Base-by-base conservation (phyloP, 1,284 basidiomycete species). In the Tylopilus sp. region DNA sequence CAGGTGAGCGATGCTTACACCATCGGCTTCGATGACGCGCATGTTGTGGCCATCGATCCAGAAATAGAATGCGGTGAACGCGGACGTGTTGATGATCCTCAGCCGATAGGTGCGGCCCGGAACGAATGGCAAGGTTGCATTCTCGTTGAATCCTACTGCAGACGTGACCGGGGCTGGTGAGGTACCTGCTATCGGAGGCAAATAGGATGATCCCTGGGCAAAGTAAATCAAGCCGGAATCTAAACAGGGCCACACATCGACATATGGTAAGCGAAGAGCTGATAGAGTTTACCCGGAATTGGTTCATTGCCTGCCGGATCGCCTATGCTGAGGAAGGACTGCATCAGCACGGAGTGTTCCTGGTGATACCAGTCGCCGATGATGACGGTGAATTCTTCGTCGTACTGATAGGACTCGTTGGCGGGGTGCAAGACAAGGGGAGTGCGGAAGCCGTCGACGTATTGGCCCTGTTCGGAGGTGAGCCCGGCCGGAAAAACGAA, bases 11-110 rank as follows among this genome's bases (percentile, higher is more conserved):
- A 33, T 22, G 22, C 86, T 55, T 66, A 87, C 89, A 7, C 94
- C 92, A 63, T 98, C 94, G 26, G 85, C 90, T 66, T 92, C 86
- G 64, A 98, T 94, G 59, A 98, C 81, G 11, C 80, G 74, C 92
- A 97, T 95, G 31, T 89, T 81, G 68, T 98, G 95, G 1, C 92
- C 92, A 57, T 96, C 93, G 49, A 98, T 88, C 83, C 86, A 90
- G 71, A 96, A 87, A 74, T 80, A 88, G 74, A 93, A 94, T 64
- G 85, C 79, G 0, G 82, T 68, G 53, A 92, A 85, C 0, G 83
- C 86, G 41, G 82, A 76, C 42, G 82, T 88, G 75, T 97, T 98
- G 68, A 97, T 75, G 59, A 98, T 74, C 17, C 92, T 75, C 20
- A 84, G 66, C 7, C 88, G 83, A 66, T 90, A 90, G 1, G 86